phyloP scores from a whole-genome alignment of 768 basidiomycete genomes.

The Crucibulum laeve region DNA sequence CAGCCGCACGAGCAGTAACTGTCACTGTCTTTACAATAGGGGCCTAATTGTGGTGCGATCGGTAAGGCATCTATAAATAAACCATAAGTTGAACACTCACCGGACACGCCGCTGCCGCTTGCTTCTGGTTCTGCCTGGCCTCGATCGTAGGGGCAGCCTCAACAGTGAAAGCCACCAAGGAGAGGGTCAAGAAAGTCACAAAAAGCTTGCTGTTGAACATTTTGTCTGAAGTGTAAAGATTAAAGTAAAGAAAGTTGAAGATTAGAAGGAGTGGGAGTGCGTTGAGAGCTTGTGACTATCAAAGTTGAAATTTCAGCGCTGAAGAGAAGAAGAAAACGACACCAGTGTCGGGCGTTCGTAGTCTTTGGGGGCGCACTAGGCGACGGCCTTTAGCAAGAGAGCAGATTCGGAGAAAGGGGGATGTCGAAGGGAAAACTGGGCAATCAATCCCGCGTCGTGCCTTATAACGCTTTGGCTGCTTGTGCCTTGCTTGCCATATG shows the following conservation, averaged over 20 bases:
- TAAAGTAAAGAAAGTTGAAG: constrained; percentile 9
- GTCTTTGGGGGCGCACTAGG: constrained; percentile 38
- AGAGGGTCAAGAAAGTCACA: constrained; percentile 35
- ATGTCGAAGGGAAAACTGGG: background rate
- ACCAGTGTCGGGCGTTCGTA: constrained; percentile 50
- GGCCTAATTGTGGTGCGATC: background rate
- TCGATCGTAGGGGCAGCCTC: constrained; percentile 25
- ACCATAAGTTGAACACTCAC: background rate
- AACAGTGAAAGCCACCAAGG: constrained; percentile 28
- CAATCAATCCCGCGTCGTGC: background rate
- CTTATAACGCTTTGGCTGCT: too few relatives aligned
- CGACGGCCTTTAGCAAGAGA: constrained; percentile 25
- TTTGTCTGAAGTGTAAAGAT: constrained; percentile 13
- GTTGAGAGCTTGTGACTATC: constrained; percentile 20
- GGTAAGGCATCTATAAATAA: too few relatives aligned
- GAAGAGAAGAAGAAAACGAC: constrained; percentile 37
- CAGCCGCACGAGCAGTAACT: constrained; percentile 17
- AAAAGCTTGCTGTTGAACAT: constrained; percentile 39
- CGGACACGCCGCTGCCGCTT: constrained; percentile 17
- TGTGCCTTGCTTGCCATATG: too few relatives aligned
- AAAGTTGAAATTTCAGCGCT: constrained; percentile 18
- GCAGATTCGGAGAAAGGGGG: constrained; percentile 7
- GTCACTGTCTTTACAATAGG: constrained; percentile 27
- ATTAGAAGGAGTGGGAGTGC: constrained; percentile 14
- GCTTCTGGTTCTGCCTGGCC: constrained; percentile 8